Conservation (phyloP, 1,139 yeast species). For the Hansenula lynferdii region DNA sequence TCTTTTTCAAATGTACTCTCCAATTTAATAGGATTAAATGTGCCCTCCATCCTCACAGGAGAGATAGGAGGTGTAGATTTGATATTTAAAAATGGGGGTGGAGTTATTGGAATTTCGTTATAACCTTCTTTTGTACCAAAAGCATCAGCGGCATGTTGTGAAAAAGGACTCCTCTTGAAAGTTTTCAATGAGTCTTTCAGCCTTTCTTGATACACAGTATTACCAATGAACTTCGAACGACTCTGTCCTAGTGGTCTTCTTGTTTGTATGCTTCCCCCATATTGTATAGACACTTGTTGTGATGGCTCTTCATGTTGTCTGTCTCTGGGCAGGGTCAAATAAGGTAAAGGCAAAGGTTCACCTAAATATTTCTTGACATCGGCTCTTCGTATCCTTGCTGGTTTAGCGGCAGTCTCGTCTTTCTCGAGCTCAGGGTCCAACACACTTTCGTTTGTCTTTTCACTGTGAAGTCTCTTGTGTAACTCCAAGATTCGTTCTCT, state of each 20-base stretch:
- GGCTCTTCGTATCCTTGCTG: conserved; percentile 5
- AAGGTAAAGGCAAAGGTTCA: conserved; percentile 32
- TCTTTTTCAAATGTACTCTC: background rate
- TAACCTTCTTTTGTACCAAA: conserved; percentile 4
- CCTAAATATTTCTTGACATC: conserved; percentile 25
- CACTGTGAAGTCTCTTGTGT: conserved; percentile 15
- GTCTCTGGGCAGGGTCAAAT: conserved; percentile 13
- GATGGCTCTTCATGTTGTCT: background rate
- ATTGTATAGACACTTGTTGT: background rate
- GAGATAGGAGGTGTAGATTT: too few species aligned
- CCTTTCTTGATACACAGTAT: background rate
- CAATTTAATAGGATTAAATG: background rate
- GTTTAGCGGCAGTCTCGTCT: background rate
- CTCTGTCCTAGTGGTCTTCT: background rate
- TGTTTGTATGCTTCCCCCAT: background rate
- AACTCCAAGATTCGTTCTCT: conserved; percentile 13
- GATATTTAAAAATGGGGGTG: background rate
- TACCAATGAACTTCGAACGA: background rate
- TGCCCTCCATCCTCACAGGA: too few species aligned
- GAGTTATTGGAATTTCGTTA: background rate
- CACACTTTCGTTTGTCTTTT: background rate
- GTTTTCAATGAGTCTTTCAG: conserved; percentile 7
- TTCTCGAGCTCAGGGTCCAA: background rate
- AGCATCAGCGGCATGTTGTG: conserved; percentile 2
- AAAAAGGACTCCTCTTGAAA: background rate